Evolutionary conservation across 345 rosid genomes (phyloP).

Genomic region (Citrus unshiu): DNA sequence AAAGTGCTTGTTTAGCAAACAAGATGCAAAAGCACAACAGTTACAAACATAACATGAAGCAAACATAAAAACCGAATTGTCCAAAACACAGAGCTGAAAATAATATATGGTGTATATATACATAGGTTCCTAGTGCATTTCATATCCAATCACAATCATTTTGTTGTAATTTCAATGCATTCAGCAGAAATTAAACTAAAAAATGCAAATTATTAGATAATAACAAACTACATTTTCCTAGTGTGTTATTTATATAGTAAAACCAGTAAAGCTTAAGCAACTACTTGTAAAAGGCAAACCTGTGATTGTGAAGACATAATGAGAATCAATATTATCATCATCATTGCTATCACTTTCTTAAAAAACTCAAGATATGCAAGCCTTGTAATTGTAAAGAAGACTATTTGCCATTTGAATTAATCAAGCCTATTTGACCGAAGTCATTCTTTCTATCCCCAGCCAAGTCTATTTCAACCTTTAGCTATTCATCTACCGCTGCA

Average conservation of each 20-base stretch:
- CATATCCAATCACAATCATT: no score
- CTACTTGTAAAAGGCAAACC: no score
- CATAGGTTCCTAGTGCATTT: no score
- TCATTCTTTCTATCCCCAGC: background rate
- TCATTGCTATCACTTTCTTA: background rate
- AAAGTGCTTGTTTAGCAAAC: no score
- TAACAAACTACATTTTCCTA: background rate
- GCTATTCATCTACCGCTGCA: background rate
- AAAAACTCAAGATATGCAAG: background rate
- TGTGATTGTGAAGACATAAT: no score
- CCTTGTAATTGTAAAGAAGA: background rate
- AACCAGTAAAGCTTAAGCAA: background rate
- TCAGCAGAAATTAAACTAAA: background rate
- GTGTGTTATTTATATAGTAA: background rate
- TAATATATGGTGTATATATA: no score
- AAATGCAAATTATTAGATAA: background rate
- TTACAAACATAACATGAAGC: no score
- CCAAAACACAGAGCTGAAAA: no score
- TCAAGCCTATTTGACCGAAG: background rate
- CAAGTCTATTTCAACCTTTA: background rate
- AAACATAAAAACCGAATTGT: no score
- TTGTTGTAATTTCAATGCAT: no score
- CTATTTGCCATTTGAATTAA: constrained; percentile 36
- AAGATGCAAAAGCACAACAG: no score
- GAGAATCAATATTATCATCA: no score